Evolutionary conservation across 164 flowering plant genomes (phyloP), one percentile per base, ranked within the genome.

Genomic region (Chloranthus sessilifolius): DNA sequence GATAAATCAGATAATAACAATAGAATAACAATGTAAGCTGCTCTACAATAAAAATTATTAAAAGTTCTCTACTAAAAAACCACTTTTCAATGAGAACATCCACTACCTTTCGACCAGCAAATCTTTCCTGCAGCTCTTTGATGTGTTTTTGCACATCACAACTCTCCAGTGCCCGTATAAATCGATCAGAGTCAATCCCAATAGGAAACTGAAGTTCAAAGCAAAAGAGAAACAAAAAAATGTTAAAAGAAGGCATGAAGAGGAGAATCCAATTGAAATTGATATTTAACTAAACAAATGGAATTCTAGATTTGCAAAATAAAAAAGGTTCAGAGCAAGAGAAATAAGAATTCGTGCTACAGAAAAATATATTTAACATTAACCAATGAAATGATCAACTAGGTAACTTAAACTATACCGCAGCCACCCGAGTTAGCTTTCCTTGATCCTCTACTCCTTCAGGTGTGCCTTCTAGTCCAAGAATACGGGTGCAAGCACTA

Each of bases 401-500:
- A n/a, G n/a, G n/a, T n/a, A n/a, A n/a, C n/a, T n/a, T n/a, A n/a
- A n/a, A n/a, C 48, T 61, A 60, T 76, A 87, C 96, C 64, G 96
- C 95, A 63, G 98, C 88, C 22, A 91, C 89, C 31, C 96, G 78
- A 52, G 98, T 87, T 26, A 91, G 70, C 68, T 62, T 81, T 50
- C 96, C 98, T 69, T 87, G 98, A 75, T 85, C 88, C 65, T 91
- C 95, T 19, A 91, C 98, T 38, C 97, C 98, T 66, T 87, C 89
- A 44, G 95, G 96, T 25, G 96, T 87, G 47, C 98, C 98, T 69
- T 90, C 98, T 47, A 84, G 84, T 41, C 98, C 98, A 67, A 90
- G 91, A 64, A 90, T 90, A 65, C 96, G 91, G 62, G 95, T 83
- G 65, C 96, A 91, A 52, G 98, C 96, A 77, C 98, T 91, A 22